Percentiles rank a stretch among this genome's conserved stretches.
phyloP scores from a whole-genome alignment of 2,329 filamentous ascomycete genomes.

The Knufia fluminis region DNA sequence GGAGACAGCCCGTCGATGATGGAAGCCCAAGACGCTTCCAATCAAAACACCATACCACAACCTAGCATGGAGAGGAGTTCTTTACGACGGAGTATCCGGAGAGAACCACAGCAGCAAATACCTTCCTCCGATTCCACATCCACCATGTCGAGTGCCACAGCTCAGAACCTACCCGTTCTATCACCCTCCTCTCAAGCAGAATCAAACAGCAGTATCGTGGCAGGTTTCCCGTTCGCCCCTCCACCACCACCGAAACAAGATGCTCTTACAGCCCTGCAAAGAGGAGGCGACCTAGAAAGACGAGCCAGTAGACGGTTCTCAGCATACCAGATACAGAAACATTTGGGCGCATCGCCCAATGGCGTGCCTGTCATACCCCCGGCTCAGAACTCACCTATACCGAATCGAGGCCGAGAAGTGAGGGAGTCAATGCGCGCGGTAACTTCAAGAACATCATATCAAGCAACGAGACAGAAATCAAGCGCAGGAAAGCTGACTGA shows the following conservation, averaged over 20 bases:
- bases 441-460: slow-evolving; percentile 48
- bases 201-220: slow-evolving; percentile 9
- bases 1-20: slow-evolving; percentile 28
- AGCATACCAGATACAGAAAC: slow-evolving; percentile 92
- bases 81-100: slow-evolving; percentile 5
- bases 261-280: slow-evolving; percentile 80
- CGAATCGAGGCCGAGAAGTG: slow-evolving; percentile 74
- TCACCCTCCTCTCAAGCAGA: slow-evolving; percentile 56
- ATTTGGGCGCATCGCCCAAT: slow-evolving; percentile 69
- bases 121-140: slow-evolving; percentile 33
- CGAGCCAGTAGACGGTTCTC: slow-evolving; percentile 90
- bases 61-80: slow-evolving; percentile 11
- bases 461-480: slow-evolving; percentile 38
- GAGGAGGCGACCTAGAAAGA: slow-evolving; percentile 84
- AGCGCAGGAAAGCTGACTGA: slow-evolving; percentile 35
- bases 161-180: slow-evolving; percentile 63
- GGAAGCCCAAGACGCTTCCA: slow-evolving; percentile 20
- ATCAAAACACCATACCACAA: slow-evolving; percentile 30
- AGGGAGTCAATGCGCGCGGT: slow-evolving; percentile 75
- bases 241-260: slow-evolving; percentile 66
- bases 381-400: slow-evolving; percentile 66
- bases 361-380: slow-evolving; percentile 79
- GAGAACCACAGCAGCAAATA: slow-evolving; percentile 10
- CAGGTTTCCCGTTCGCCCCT: slow-evolving; percentile 22
- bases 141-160: slow-evolving; percentile 35